Conservation (phyloP, 495 filamentous ascomycete genomes). For the Thermothielavioides terrestris region DNA sequence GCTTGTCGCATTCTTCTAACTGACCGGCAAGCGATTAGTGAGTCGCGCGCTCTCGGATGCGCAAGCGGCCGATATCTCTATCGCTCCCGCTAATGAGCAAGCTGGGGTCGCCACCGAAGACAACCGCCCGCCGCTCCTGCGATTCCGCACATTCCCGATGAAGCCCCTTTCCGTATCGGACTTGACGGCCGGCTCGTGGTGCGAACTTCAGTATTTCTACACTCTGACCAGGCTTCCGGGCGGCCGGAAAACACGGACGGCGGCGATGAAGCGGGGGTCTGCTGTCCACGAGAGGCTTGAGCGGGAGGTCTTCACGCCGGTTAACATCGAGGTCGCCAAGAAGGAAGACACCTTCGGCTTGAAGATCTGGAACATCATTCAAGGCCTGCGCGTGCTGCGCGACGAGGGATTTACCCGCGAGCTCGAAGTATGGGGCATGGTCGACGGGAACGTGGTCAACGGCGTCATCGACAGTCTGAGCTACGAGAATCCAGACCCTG, state of each 20-base stretch:
- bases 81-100: background rate
- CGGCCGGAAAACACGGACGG: conserved; percentile 63
- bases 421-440: conserved; percentile 82
- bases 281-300: conserved; percentile 75
- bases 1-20: conserved; percentile 18
- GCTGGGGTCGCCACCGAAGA: conserved; percentile 14
- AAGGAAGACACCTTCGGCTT: conserved; percentile 79
- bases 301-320: conserved; percentile 69
- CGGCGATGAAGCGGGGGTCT: conserved; percentile 75
- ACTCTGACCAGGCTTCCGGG: conserved; percentile 57
- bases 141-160: conserved; percentile 68
- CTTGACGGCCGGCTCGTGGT: conserved; percentile 83
- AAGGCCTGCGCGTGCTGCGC: conserved; percentile 69
- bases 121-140: conserved; percentile 43
- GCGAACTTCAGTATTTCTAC: conserved; percentile 90
- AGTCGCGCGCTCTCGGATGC: conserved; percentile 35
- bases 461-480: conserved; percentile 86
- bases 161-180: conserved; percentile 88
- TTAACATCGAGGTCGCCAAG: conserved; percentile 59
- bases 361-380: conserved; percentile 84
- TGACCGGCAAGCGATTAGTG: conserved; percentile 55
- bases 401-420: conserved; percentile 78
- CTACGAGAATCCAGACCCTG: conserved; percentile 63
- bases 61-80: background rate
- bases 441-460: conserved; percentile 77